Evolutionary conservation across 768 basidiomycete species (phyloP).

Genomic region (Mycena sanguinolenta): DNA sequence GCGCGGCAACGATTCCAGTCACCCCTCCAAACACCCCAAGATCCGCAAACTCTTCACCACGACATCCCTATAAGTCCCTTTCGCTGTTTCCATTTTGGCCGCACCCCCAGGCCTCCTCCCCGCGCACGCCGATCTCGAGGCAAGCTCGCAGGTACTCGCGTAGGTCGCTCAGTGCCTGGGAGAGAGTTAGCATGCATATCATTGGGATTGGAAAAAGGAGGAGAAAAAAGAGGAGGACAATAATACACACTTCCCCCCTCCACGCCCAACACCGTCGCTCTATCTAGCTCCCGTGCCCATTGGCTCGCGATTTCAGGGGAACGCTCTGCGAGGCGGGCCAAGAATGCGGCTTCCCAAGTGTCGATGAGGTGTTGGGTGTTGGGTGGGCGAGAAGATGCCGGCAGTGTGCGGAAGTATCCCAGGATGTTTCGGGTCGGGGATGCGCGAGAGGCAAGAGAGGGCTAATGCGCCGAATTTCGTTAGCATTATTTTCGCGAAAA

Average conservation of each 20-base stretch:
- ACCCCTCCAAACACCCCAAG: background rate
- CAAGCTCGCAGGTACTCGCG: slow-evolving; percentile 25
- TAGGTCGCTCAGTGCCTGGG: slow-evolving; percentile 24
- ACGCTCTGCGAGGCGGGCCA: slow-evolving; percentile 10
- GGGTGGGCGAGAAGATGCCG: background rate
- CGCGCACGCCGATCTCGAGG: slow-evolving; percentile 31
- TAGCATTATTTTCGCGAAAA: background rate
- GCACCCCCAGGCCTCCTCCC: background rate
- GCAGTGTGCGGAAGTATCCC: slow-evolving; percentile 3
- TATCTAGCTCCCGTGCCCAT: slow-evolving; percentile 22
- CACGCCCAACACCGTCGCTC: slow-evolving; percentile 17
- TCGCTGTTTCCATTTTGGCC: slow-evolving; percentile 19
- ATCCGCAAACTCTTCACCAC: slow-evolving; percentile 15
- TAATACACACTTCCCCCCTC: slow-evolving; percentile 12
- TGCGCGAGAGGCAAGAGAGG: slow-evolving; percentile 21
- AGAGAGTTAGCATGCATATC: background rate
- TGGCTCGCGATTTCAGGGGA: slow-evolving; percentile 21
- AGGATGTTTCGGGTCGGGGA: slow-evolving; percentile 24
- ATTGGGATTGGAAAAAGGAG: background rate
- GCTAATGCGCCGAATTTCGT: background rate
- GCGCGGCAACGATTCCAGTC: no score
- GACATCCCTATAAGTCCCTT: slow-evolving; percentile 14
- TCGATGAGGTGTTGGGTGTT: slow-evolving; percentile 15
- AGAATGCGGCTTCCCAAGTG: slow-evolving; percentile 27
- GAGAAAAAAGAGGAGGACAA: background rate